Evolutionary conservation across 495 filamentous ascomycete genomes (phyloP), one percentile per base, ranked within the genome.

Genomic region (Staphylotrichum longicolle): DNA sequence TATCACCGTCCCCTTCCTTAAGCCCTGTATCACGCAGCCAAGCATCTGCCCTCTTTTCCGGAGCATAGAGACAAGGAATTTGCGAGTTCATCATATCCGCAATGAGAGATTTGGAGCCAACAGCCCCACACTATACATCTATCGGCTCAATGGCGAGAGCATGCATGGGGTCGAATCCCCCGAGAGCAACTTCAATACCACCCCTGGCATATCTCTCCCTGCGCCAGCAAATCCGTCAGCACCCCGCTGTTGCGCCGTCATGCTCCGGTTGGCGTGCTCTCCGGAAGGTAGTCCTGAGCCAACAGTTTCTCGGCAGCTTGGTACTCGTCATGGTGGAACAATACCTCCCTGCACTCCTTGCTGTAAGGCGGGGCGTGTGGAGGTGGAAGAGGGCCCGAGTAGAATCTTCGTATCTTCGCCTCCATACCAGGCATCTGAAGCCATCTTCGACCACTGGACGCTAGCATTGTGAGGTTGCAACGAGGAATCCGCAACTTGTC

Each of bases 391-490:
- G 69, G 69, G 0, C 69, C 69, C 3, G 27, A n/a, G 39, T 72
- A 73, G 35, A 67, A 72, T 57, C 41, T 62, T n/a, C 70, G 65
- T 7, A 72, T 61, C 45, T 70, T 70, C 12, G 67, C 58, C 55
- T 68, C 70, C 3, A 73, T 60, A 0, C 67, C 69, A 15, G 71
- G 67, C n/a, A 61, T 48, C 2, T 57, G 48, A 20, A 70, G 45
- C 65, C 67, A 62, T 4, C 34, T 62, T 7, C 66, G 63, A 0
- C 67, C 67, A 35, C 73, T 73, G 12, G 70, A 73, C 12, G 62
- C 56, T 53, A 73, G 27, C 72, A 74, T 73, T 12, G 67, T 61
- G 47, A 72, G 57, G 57, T 74, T 73, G 39, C 72, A 73, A 35
- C 69, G 49, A 0, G 69, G 72, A 37, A 74, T 32, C 1, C 69